Base-by-base conservation (phyloP, 2,329 filamentous ascomycete species). In the Atkinsonella hypoxylon region DNA sequence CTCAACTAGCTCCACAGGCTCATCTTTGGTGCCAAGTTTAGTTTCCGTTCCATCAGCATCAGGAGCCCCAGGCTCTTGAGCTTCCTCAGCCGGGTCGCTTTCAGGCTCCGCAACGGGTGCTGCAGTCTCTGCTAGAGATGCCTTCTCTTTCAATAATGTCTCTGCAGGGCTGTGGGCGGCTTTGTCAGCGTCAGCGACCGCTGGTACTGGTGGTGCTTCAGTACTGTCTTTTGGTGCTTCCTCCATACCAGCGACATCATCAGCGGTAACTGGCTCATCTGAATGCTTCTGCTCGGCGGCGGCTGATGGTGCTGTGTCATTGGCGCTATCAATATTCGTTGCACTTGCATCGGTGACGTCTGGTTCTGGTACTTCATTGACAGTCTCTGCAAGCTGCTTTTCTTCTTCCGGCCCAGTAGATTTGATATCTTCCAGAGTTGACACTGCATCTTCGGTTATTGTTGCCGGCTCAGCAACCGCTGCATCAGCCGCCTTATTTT, bases 21-120 rank as follows among this genome's bases (percentile, higher is more conserved):
- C 47, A 34, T 45, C 49, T 7, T 49, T 46, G 15, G 41, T 26
- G 10, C 17, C 42, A 30, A 39, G n/a, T 18, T 54, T 39, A 43
- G 47, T 51, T 17, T 22, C 44, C 4, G 51, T 45, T 12, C 32
- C 50, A 13, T 45, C 47, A 4, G 44, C 44, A 38, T 53, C 48
- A 8, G 17, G 47, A 44, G 39, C 36, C 26, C 49, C 38, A 32
- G 31, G 51, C 18, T 46, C 49, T 31, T 49, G 42, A 5, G 40
- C 34, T 10, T 52, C 51, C n/a, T 46, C 49, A 41, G 40, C 50
- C 11, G 51, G 51, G 20, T n/a, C 42, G 26, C 9, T 17, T 13
- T 30, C 20, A n/a, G 42, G 13, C 15, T 26, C 39, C 15, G 26
- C 45, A 15, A n/a, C 46, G 10, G 22, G 11, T 13, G 38, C 17